These are phyloP conservation scores for Pseudevernia furfuracea DNA, from an alignment of 495 filamentous ascomycete species.

Conservation along the genomic window DNA sequence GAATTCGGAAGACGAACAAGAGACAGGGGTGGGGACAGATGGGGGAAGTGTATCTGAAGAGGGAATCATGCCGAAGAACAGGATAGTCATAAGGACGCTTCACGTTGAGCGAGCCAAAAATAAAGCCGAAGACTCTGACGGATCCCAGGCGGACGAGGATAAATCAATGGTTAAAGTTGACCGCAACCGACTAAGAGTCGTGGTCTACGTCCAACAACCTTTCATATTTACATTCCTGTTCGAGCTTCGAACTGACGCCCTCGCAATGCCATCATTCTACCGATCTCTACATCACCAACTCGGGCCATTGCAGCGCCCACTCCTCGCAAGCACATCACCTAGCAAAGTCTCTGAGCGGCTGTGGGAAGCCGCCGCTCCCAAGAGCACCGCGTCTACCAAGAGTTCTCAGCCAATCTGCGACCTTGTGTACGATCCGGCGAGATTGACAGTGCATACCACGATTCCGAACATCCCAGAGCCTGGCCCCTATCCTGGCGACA, in stretches of 20 bases:
- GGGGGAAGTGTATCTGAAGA: constrained; percentile 4
- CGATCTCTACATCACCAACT: constrained; percentile 75
- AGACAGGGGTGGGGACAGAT: constrained; percentile 20
- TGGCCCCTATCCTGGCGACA: constrained; percentile 25
- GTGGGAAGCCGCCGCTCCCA: constrained; percentile 27
- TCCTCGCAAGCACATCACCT: constrained; percentile 59
- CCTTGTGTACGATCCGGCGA: constrained; percentile 73
- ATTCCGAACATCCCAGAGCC: constrained; percentile 86
- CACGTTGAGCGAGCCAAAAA: constrained; percentile 33
- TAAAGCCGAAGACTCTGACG: constrained; percentile 13
- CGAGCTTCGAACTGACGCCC: constrained; percentile 55
- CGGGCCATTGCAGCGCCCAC: constrained; percentile 62
- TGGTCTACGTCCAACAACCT: constrained; percentile 70
- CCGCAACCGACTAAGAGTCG: constrained; percentile 53
- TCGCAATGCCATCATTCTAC: constrained; percentile 66
- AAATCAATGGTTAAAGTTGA: neutral
- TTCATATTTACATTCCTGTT: constrained; percentile 93
- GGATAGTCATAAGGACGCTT: constrained; percentile 45
- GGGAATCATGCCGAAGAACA: constrained; percentile 34
- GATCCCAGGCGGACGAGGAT: neutral
- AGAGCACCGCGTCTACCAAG: constrained; percentile 27
- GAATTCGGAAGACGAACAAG: constrained; percentile 25
- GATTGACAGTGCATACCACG: constrained; percentile 69
- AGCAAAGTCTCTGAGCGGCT: constrained; percentile 44
- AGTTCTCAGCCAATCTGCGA: constrained; percentile 60